Evolutionary conservation across 2,329 filamentous ascomycete species (phyloP).

Genomic region (Plenodomus biglobosus): DNA sequence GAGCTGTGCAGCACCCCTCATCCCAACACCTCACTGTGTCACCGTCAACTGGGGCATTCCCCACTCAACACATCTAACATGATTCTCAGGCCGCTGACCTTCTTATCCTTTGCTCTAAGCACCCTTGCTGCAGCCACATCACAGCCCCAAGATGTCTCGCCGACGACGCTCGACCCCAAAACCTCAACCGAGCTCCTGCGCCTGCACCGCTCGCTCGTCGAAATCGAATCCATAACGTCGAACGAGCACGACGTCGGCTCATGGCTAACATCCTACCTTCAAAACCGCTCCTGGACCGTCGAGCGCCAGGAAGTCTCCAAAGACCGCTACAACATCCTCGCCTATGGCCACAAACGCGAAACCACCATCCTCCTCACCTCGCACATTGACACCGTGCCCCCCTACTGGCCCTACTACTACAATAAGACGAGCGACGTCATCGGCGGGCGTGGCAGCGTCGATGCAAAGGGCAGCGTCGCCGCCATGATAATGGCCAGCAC

Average conservation of each 20-base stretch:
- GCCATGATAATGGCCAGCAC: conserved; percentile 71
- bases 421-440: conserved; percentile 57
- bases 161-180: conserved; percentile 19
- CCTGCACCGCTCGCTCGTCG: conserved; percentile 74
- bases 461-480: conserved; percentile 61
- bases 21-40: too few relatives aligned
- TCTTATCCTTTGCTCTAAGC: conserved; percentile 15
- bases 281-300: conserved; percentile 61
- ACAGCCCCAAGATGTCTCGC: conserved; percentile 3
- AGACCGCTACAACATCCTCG: conserved; percentile 74
- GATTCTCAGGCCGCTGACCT: conserved; percentile 17
- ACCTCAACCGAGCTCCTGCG: conserved; percentile 59
- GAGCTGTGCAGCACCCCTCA: too few relatives aligned
- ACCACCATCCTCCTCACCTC: conserved; percentile 69
- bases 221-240: conserved; percentile 70
- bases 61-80: conserved; percentile 10
- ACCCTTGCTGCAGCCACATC: conserved; percentile 7
- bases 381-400: conserved; percentile 76
- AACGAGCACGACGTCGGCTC: conserved; percentile 68
- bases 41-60: too few relatives aligned
- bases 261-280: conserved; percentile 69
- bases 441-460: conserved; percentile 72
- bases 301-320: conserved; percentile 58
- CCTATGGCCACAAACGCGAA: conserved; percentile 57
- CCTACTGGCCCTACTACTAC: conserved; percentile 67